Percentiles rank a stretch among this genome's conserved stretches.
These are phyloP conservation scores for Aspergillus hiratsukae DNA, from an alignment of 2,329 filamentous ascomycete species.

Conservation along the genomic window DNA sequence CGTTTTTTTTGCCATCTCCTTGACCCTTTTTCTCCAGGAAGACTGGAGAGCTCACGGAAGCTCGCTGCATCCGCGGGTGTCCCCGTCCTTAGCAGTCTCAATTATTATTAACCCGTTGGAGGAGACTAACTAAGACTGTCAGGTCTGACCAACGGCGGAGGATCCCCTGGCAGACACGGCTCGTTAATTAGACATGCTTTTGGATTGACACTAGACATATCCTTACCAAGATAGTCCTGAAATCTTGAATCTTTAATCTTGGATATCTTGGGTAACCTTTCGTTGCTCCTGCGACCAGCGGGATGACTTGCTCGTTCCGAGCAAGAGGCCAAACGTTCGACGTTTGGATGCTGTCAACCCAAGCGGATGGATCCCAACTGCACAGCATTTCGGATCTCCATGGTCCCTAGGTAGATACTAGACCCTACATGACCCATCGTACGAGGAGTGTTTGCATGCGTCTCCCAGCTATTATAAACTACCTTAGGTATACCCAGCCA, in stretches of 20 bases:
- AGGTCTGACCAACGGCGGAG: constrained; percentile 2
- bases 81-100: not conserved
- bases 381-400: not conserved
- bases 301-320: not conserved
- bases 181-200: constrained; percentile 7
- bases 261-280: not conserved
- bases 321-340: not conserved
- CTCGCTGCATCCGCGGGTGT: constrained; percentile 1
- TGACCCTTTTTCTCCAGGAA: not conserved
- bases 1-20: not conserved
- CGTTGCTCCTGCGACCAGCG: not conserved
- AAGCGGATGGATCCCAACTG: not conserved
- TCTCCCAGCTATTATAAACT: not conserved
- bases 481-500: not conserved
- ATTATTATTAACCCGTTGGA: not conserved
- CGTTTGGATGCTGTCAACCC: not conserved
- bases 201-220: constrained; percentile 9
- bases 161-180: constrained; percentile 14
- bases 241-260: not conserved
- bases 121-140: constrained; percentile 3
- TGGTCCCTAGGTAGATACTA: no score
- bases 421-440: not conserved
- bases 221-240: not conserved
- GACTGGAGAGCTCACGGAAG: not conserved
- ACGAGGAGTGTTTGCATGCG: not conserved